phyloP scores from a whole-genome alignment of 1,139 yeast genomes.

The Pichia sp. region DNA sequence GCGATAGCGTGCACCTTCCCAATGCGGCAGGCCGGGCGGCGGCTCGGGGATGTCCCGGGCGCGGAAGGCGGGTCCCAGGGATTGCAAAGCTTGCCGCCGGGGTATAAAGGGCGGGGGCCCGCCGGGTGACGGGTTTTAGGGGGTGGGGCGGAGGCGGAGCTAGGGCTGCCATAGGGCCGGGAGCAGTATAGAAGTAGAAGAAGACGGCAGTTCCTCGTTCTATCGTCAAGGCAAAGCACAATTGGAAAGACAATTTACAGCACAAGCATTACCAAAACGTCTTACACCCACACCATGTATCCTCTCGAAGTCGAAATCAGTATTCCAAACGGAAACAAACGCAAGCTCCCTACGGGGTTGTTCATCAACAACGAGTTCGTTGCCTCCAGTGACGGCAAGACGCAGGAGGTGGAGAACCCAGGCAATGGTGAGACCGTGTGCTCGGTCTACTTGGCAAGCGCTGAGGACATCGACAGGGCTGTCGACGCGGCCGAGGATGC shows the following conservation, averaged over 20 bases:
- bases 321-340: conserved; percentile 53
- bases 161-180: not conserved
- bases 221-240: not conserved
- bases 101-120: not conserved
- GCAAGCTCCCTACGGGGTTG: conserved; percentile 59
- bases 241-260: too few relatives aligned
- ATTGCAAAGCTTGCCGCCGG: not conserved
- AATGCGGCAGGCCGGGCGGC: conserved; percentile 3
- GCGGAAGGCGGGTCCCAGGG: not conserved
- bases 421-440: conserved; percentile 50
- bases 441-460: conserved; percentile 47
- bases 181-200: not conserved
- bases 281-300: conserved; percentile 13
- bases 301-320: conserved; percentile 36
- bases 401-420: conserved; percentile 51
- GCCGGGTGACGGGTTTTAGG: not conserved
- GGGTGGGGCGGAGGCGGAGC: not conserved
- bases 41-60: not conserved
- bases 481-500: conserved; percentile 49
- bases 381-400: conserved; percentile 41
- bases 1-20: conserved; percentile 8
- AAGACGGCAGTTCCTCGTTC: not conserved
- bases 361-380: conserved; percentile 58
- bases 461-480: conserved; percentile 48
- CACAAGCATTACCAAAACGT: not conserved